Evolutionary conservation across 2,329 filamentous ascomycete species (phyloP), one percentile per base, ranked within the genome.

Genomic region (Xylariaceae sp.): DNA sequence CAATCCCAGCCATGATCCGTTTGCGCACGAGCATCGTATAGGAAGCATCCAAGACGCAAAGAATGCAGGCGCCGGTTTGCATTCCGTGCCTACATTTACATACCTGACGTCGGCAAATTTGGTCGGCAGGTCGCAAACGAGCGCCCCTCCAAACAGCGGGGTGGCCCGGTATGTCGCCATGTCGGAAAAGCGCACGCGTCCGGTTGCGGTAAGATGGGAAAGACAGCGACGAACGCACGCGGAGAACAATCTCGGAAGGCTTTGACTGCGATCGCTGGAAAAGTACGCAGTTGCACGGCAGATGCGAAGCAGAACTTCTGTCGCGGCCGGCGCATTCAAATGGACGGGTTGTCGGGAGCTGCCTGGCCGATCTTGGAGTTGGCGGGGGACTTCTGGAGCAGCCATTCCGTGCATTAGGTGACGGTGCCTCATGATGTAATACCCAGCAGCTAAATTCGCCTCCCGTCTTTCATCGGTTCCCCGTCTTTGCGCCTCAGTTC

Each of bases 31-130:
- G 26, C 26, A 26, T 26, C 8, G 26, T 26, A 8, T 26, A 26
- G 26, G 4, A 26, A 26, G 8, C 8, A 26, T 26, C 8, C 4
- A 26, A 26, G 26, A 26, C 26, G 26, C 5, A 26, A 26, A 26
- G 26, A 26, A 26, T 26, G 8, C 26, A 8, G 8, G 26, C 26
- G 26, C 26, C 26, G 26, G 26, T 4, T 5, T 34, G 5, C 3
- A 10, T 34, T 34, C 9, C 30, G 30, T 10, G 30, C 30, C 5
- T n/a, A n/a, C n/a, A n/a, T n/a, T 12, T 15, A 53, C 64, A 26
- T 74, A 89, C 87, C 86, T 89, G 54, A 89, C 85, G 65, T 92
- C 88, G 62, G 80, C 80, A 69, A 88, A 89, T 59, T 77, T 78
- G 48, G 75, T 70, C 13, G 88, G 88, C 13, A 91, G 74, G 57